These are phyloP conservation scores for Casuarina cunninghamiana DNA, from an alignment of 306 rosid species.

Conservation along the genomic window DNA sequence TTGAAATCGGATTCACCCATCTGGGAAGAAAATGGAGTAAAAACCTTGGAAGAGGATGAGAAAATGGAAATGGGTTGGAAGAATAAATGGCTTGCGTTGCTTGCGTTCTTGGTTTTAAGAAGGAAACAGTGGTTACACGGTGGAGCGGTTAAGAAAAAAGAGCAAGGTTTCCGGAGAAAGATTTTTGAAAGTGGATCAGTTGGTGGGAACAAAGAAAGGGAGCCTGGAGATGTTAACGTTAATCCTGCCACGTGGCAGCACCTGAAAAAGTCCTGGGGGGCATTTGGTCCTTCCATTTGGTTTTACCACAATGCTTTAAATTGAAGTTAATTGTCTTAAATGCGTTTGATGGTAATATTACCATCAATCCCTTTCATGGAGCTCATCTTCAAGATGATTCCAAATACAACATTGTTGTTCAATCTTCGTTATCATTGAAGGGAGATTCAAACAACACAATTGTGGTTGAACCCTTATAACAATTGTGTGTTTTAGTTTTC, in stretches of 20 bases:
- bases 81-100: conserved; percentile 23
- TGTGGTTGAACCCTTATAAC: too few relatives aligned
- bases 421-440: too few relatives aligned
- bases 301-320: conserved; percentile 3
- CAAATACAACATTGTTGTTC: too few relatives aligned
- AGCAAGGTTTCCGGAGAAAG: conserved; percentile 55
- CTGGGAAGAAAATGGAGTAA: conserved; percentile 5
- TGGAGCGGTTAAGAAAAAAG: conserved; percentile 72
- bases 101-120: conserved; percentile 1
- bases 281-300: conserved; percentile 27
- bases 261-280: conserved; percentile 11
- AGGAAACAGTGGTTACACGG: conserved; percentile 24
- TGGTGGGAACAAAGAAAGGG: conserved; percentile 46
- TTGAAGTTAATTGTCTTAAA: too few relatives aligned
- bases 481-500: too few relatives aligned
- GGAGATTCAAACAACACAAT: too few relatives aligned
- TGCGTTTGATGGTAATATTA: too few relatives aligned
- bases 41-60: conserved; percentile 24
- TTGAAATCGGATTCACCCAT: conserved; percentile 60
- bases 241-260: conserved; percentile 44
- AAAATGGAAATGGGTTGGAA: conserved; percentile 38
- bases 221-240: conserved; percentile 38
- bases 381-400: too few relatives aligned
- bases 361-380: too few relatives aligned
- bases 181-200: conserved; percentile 58